phyloP scores from a whole-genome alignment of 208 protist genomes.

The Chromosphaera perkinsii region DNA sequence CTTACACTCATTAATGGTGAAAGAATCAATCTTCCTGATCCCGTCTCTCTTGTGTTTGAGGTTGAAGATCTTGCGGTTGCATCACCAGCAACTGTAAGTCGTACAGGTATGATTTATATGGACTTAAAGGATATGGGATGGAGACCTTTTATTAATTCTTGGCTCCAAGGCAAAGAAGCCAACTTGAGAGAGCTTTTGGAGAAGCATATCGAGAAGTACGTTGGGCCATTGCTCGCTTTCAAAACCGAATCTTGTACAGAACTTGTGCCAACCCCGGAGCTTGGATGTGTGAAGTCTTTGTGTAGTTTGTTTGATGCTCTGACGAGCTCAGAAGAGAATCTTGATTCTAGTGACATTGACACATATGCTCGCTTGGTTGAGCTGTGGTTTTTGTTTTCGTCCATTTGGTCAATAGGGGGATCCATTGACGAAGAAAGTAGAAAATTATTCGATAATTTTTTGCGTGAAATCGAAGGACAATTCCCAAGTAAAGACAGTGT shows the following conservation, averaged over 20 bases:
- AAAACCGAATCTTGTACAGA: slow-evolving; percentile 10
- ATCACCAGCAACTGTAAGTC: slow-evolving; percentile 95
- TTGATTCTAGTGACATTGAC: no score
- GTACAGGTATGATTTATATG: slow-evolving; percentile 96
- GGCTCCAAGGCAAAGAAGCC: slow-evolving; percentile 73
- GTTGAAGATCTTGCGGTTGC: slow-evolving; percentile 91
- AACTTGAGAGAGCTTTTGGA: slow-evolving; percentile 74
- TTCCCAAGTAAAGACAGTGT: no score
- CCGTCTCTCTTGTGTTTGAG: slow-evolving; percentile 95
- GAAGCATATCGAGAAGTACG: slow-evolving; percentile 72
- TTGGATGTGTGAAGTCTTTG: no score
- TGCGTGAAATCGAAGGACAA: no score
- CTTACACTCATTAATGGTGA: slow-evolving; percentile 95
- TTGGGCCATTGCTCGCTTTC: slow-evolving; percentile 69
- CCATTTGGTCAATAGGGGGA: no score
- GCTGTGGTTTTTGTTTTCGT: no score
- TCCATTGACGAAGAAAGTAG: no score
- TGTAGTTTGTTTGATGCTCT: no score
- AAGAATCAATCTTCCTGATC: slow-evolving; percentile 88
- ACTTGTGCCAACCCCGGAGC: no score
- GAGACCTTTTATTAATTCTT: slow-evolving; percentile 82
- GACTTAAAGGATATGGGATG: slow-evolving; percentile 85
- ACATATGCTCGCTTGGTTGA: no score
- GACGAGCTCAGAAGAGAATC: no score
- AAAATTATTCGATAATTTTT: no score